Base-by-base conservation (phyloP, 2,329 filamentous ascomycete species). In the Botrytis cinerea region DNA sequence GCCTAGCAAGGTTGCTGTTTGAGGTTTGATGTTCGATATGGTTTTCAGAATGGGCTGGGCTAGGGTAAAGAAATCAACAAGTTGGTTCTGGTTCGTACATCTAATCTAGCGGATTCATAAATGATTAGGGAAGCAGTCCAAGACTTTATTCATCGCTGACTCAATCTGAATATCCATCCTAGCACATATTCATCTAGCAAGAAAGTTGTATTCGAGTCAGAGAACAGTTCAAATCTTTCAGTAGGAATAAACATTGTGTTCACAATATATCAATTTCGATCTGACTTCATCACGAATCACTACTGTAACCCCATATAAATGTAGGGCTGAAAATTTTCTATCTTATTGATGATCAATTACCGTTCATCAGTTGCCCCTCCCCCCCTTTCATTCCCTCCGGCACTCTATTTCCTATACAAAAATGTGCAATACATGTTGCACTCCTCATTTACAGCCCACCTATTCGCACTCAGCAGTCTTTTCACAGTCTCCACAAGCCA, bases 371-470 rank as follows among this genome's bases (percentile, higher is more conserved):
- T 14, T 25, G 14, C 35, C 16, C 22, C 16, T 9, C 7, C 2
- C 38, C 38, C 18, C 25, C 22, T 20, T n/a, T 66, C 20, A 25
- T 57, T 14, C 10, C 2, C n/a, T 18, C 4, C 25, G 22, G 16
- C 20, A 3, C n/a, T 32, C n/a, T 4, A 45, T 2, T 45, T n/a
- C 18, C 16, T 28, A 28, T 12, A 63, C 20, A 22, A 46, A 14
- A 2, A 18, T 32, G 5, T 3, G 6, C n/a, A 3, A 45, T 22
- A 25, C 9, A 18, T 22, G 2, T n/a, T 20, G 2, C 8, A n/a
- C 3, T 22, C 2, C 10, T 18, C 8, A 12, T 12, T 4, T 5
- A 18, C n/a, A 12, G 1, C 1, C 32, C 6, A 20, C 9, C n/a
- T 32, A 18, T 10, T 2, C n/a, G 16, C 66, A 68, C 25, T 68